These are phyloP conservation scores for Plasmodium fragile DNA, from an alignment of 169 alveolate genomes.

Conservation along the genomic window DNA sequence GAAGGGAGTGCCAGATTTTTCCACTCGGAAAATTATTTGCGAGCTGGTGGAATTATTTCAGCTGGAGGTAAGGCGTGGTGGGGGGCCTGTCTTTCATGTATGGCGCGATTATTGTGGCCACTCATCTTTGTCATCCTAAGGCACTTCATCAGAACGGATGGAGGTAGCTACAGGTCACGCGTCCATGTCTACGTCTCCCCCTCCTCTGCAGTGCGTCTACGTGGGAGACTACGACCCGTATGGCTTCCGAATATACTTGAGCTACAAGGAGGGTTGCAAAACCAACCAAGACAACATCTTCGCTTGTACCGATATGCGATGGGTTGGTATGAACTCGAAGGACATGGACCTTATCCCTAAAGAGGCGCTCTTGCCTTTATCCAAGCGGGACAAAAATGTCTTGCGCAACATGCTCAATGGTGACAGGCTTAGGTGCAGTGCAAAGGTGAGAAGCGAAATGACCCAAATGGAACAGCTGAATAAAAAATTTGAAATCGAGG, in stretches of 20 bases:
- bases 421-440: constrained; percentile 25
- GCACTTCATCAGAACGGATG: not conserved
- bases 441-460: constrained; percentile 17
- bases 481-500: constrained; percentile 78
- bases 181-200: not conserved
- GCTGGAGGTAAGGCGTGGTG: constrained; percentile 17
- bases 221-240: constrained; percentile 83
- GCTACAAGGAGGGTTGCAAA: constrained; percentile 49
- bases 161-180: not conserved
- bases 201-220: constrained; percentile 53
- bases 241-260: constrained; percentile 77
- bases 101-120: not conserved
- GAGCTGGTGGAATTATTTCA: constrained; percentile 18
- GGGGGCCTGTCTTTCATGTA: not conserved
- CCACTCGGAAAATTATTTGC: constrained; percentile 73
- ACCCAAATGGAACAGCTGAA: constrained; percentile 35
- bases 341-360: constrained; percentile 60
- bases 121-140: not conserved
- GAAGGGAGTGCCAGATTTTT: constrained; percentile 78
- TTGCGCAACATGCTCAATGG: constrained; percentile 51
- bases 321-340: constrained; percentile 76
- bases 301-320: constrained; percentile 52
- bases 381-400: constrained; percentile 62
- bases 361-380: constrained; percentile 47
- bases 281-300: constrained; percentile 11